Evolutionary conservation across 1,284 basidiomycete species (phyloP), one percentile per base, ranked within the genome.

Genomic region (Ganoderma meredithae): DNA sequence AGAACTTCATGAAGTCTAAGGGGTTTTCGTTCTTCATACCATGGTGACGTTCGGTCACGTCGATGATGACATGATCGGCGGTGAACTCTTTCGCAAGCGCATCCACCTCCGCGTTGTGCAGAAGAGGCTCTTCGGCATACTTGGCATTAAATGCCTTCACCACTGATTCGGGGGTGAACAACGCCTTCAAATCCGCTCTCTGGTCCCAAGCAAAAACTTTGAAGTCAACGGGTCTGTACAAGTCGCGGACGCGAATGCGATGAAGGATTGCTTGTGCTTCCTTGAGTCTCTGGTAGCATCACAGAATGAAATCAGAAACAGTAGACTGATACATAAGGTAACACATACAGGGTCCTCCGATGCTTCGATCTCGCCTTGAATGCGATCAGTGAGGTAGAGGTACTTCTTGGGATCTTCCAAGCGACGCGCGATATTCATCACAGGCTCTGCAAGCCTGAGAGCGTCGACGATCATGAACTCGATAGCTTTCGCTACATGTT

Each of bases 401-500:
- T 86, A 94, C 66, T 83, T 82, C 59, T 86, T 80, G 0, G 92
- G 88, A 40, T 89, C 76, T 52, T 83, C 78, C n/a, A 94, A 84
- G 1, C 82, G 80, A 0, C 84, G 76, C 0, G 90, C 86, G 65
- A 94, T 87, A 53, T 88, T 82, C 75, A 94, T 76, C 68, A 84
- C 69, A 0, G 86, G 85, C 52, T 95, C 90, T 0, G 93, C 93
- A 0, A 80, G 79, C 1, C 90, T 79, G 10, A 95, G 82, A 0
- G 85, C 91, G 72, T 95, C 93, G 4, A 93, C 83, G 27, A 95
- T 82, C 93, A 94, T 95, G 74, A 89, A 87, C 75, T 94, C 93
- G 64, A 95, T 89, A 0, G 91, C 88, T 71, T 86, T 90, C 8
- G 90, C 92, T 92, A 75, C 39, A 73, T 43, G 17, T 9, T 12